Evolutionary conservation across 352 stramenopile species (phyloP).

Genomic region (Pythium diclinum): DNA sequence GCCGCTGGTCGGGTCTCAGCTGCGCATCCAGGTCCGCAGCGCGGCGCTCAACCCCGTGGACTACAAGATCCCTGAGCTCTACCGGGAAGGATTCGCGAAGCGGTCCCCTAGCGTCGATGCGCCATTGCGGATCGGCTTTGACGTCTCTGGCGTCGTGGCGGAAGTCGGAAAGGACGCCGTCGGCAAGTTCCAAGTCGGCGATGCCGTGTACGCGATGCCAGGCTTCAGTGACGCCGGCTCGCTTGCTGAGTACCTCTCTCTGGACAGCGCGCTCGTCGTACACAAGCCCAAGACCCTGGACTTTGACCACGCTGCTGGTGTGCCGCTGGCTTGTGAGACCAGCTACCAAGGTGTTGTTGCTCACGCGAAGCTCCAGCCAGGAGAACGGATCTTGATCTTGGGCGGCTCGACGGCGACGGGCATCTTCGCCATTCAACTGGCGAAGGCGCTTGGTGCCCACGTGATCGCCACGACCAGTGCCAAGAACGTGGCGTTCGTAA

Average conservation of each 20-base stretch:
- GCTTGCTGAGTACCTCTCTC: slow-evolving; percentile 41
- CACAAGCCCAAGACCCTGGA: slow-evolving; percentile 40
- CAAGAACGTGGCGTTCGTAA: slow-evolving; percentile 35
- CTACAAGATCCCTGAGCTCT: slow-evolving; percentile 19
- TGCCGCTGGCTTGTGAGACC: slow-evolving; percentile 29
- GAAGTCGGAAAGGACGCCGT: slow-evolving; percentile 29
- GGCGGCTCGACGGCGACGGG: slow-evolving; percentile 20
- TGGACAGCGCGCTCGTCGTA: slow-evolving; percentile 28
- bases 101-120: slow-evolving; percentile 19
- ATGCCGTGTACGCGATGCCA: slow-evolving; percentile 23
- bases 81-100: not conserved
- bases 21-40: slow-evolving; percentile 37
- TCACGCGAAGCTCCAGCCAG: slow-evolving; percentile 18
- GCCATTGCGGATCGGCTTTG: slow-evolving; percentile 33
- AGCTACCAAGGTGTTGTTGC: slow-evolving; percentile 34
- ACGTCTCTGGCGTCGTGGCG: slow-evolving; percentile 33
- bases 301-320: slow-evolving; percentile 36
- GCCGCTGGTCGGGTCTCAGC: slow-evolving; percentile 22
- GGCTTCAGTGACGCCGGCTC: slow-evolving; percentile 4
- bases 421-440: slow-evolving; percentile 36
- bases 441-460: slow-evolving; percentile 24
- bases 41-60: slow-evolving; percentile 34
- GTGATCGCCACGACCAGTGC: slow-evolving; percentile 34
- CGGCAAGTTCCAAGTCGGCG: slow-evolving; percentile 19
- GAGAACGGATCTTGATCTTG: slow-evolving; percentile 12